A percentile compares a stretch with the other conserved stretches of the same genome.
phyloP scores from a whole-genome alignment of 768 basidiomycete genomes.

The Lentinula boryana region DNA sequence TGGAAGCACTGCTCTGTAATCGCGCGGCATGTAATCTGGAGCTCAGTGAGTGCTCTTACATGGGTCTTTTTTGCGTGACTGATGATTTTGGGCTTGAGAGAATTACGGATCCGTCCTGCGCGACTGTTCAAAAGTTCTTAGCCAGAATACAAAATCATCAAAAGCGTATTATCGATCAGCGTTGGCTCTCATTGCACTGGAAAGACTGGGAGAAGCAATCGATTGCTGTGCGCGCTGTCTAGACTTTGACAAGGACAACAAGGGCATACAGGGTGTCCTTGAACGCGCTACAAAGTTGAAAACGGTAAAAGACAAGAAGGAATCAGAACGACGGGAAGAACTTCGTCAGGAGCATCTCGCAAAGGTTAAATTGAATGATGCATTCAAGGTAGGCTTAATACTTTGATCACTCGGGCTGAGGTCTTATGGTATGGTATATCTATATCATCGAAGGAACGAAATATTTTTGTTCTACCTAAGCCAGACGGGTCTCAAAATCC shows the following conservation, averaged over 20 bases:
- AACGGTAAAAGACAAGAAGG: conserved; percentile 43
- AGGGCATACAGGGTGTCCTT: conserved; percentile 42
- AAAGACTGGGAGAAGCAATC: conserved; percentile 71
- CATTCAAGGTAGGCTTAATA: conserved; percentile 52
- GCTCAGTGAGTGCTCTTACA: conserved; percentile 48
- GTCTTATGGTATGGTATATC: not conserved
- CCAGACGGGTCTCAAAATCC: conserved; percentile 49
- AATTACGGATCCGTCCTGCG: conserved; percentile 84
- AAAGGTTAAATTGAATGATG: conserved; percentile 45
- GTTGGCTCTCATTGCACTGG: conserved; percentile 67
- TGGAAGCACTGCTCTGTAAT: conserved; percentile 76
- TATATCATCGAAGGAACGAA: conserved; percentile 53
- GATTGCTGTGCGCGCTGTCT: conserved; percentile 77
- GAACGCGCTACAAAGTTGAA: conserved; percentile 41
- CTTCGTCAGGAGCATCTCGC: conserved; percentile 45
- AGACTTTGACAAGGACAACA: conserved; percentile 50
- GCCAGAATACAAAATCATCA: conserved; percentile 53
- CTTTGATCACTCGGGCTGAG: not conserved
- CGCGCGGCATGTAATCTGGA: conserved; percentile 92
- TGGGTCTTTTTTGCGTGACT: not conserved
- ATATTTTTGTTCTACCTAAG: conserved; percentile 52
- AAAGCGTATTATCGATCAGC: conserved; percentile 90
- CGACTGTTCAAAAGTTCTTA: conserved; percentile 75
- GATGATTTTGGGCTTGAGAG: conserved; percentile 35
- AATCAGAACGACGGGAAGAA: conserved; percentile 43